Evolutionary conservation across 2,329 filamentous ascomycete species (phyloP), one percentile per base, ranked within the genome.

Genomic region (Penicillium sp.): DNA sequence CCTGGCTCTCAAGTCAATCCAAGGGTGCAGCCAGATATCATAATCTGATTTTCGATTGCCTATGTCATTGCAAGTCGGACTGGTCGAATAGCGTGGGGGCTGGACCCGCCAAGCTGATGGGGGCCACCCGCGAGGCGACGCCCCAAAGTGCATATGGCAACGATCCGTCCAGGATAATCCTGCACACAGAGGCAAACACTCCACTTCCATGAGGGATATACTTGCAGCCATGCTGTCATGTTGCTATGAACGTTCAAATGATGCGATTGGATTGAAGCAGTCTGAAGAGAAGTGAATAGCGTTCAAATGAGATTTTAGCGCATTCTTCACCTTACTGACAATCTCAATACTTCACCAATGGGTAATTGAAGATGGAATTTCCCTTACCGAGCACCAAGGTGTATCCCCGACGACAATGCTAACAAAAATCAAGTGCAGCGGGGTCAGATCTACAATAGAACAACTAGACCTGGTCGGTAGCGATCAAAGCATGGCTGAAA

Each of bases 101-200:
- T 49, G 59, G 61, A 14, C 59, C 59, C 10, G 33, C 26, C 8
- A 38, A 51, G 8, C 48, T 61, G 26, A 45, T 58, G 6, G 19
- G 53, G 19, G 38, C 30, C 10, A 61, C 59, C 7, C 56, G 54
- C 30, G 46, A 58, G 19, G 55, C 57, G 2, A 28, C 45, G 14
- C 52, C 42, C 10, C 28, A 46, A 10, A 57, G 19, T 14, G 42
- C 6, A 3, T 57, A 54, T 45, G 57, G 59, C 26, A 14, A 42
- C 25, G 55, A 61, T 4, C 61, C 55, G 19, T 59, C 43, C 2
- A 55, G 13, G 16, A 28, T 62, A 19, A 52, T 19, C n/a, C 40
- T 65, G 8, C 55, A 65, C 22, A 57, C 49, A 3, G 59, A 65
- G 19, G 55, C 58, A n/a, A 22, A 59, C 43, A 10, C 25, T 6